Evolutionary conservation across 2,329 filamentous ascomycete genomes (phyloP), one percentile per base, ranked within the genome.

Genomic region (Colletotrichum somersetense): DNA sequence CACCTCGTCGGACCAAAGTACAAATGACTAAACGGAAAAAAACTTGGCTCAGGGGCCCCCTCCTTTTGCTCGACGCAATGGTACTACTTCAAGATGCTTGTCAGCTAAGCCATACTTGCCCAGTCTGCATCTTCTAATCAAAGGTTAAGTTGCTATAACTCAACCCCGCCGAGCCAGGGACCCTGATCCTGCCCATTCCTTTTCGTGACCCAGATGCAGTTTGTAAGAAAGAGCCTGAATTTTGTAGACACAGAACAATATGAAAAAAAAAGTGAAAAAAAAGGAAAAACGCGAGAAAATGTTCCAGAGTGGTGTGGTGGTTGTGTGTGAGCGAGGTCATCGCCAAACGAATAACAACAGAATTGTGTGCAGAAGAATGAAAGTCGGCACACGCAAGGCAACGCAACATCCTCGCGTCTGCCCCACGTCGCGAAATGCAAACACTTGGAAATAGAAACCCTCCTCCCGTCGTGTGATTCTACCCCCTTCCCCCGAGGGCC

Each of bases 231-330:
- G 26, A 61, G 66, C 70, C 70, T 70, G 70, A 50, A 61, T 65
- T 69, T 30, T 70, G 38, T 70, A 69, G 70, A 70, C 70, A 61
- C 66, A 64, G 55, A 72, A 72, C 33, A 42, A 64, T 40, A 62
- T 62, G 33, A 53, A 73, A 23, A 44, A 26, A 18, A 14, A 38
- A 33, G n/a, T n/a, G n/a, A 46, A 16, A 12, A 4, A 53, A 73
- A 23, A 52, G n/a, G n/a, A 14, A 30, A 40, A 55, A 12, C 7
- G 35, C 35, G 16, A 52, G 26, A 14, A 62, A 59, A 71, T 12
- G n/a, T 33, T 56, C 26, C 40, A 30, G 55, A 65, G 66, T 40
- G 52, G 69, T 69, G 64, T 50, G 50, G 23, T 26, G 48, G 58
- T 70, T 58, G 26, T 72, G 61, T 55, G 40, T 61, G 70, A 35